Conservation (phyloP, 1,139 yeast species). For the Scheffersomyces titani region DNA sequence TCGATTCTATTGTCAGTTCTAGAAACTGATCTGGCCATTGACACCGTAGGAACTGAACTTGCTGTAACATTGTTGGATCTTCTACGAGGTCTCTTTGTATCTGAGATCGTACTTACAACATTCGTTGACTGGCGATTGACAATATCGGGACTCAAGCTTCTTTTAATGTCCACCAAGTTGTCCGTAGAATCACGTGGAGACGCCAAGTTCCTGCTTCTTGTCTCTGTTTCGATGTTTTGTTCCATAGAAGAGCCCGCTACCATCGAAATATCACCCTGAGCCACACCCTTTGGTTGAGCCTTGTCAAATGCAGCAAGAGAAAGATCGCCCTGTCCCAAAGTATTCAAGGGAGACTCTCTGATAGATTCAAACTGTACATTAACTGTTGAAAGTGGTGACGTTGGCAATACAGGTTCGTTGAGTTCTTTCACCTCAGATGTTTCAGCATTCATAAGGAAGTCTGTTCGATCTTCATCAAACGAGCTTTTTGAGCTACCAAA, state of each 20-base stretch:
- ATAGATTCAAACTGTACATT: conserved; percentile 59
- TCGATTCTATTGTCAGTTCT: conserved; percentile 6
- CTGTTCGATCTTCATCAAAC: conserved; percentile 8
- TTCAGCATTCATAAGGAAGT: neutral
- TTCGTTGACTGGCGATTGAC: conserved; percentile 18
- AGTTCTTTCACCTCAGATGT: conserved; percentile 2
- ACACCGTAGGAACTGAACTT: neutral
- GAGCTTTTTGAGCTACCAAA: conserved; percentile 9
- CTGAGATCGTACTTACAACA: conserved; percentile 15
- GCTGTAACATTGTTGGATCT: conserved; percentile 13
- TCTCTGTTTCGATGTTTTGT: conserved; percentile 1
- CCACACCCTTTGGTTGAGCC: neutral
- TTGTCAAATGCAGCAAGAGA: conserved; percentile 56
- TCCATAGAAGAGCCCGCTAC: conserved; percentile 5
- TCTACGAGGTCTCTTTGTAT: conserved; percentile 21
- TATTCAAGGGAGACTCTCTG: conserved; percentile 54
- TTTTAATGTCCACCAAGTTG: conserved; percentile 15
- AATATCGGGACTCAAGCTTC: conserved; percentile 21
- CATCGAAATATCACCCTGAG: conserved; percentile 8
- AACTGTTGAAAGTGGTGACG: conserved; percentile 16
- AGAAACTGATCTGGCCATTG: conserved; percentile 2
- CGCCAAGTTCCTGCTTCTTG: conserved; percentile 10
- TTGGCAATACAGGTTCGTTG: neutral
- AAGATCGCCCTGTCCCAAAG: conserved; percentile 74
- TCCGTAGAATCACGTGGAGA: conserved; percentile 23